Percentiles rank a stretch among this genome's conserved stretches.
phyloP scores from a whole-genome alignment of 2,329 filamentous ascomycete genomes.

The Paraconiothyrium brasiliense region DNA sequence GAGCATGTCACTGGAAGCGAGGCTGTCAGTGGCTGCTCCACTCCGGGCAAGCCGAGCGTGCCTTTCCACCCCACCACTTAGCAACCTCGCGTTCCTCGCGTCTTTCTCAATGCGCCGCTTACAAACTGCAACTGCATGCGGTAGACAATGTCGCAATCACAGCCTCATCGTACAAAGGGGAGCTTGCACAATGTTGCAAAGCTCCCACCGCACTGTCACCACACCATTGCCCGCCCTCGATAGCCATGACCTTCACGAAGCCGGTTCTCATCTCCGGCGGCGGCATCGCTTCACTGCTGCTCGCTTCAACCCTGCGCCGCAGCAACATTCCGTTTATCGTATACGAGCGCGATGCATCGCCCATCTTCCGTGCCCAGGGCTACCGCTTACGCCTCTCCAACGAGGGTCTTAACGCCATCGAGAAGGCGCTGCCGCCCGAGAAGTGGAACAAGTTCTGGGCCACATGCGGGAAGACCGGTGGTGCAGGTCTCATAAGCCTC shows the following conservation, averaged over 20 bases:
- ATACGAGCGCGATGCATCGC: slow-evolving; percentile 55
- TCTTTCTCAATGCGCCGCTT: background rate
- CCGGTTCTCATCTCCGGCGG: slow-evolving; percentile 53
- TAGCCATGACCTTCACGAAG: slow-evolving; percentile 39
- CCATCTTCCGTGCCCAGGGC: slow-evolving; percentile 69
- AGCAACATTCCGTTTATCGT: slow-evolving; percentile 45
- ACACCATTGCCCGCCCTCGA: slow-evolving; percentile 15
- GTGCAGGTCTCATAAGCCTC: slow-evolving; percentile 60
- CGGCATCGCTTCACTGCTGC: slow-evolving; percentile 43
- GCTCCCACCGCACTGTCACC: background rate
- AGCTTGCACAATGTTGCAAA: background rate
- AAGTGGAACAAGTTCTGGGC: slow-evolving; percentile 67
- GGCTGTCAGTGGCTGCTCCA: background rate
- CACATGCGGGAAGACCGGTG: slow-evolving; percentile 68
- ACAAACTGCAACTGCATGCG: background rate
- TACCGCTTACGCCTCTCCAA: slow-evolving; percentile 68
- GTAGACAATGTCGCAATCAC: background rate
- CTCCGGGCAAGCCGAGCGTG: background rate
- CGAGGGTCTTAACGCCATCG: slow-evolving; percentile 68
- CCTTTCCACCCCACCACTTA: background rate
- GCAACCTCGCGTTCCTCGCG: slow-evolving; percentile 1
- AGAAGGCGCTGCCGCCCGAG: slow-evolving; percentile 62
- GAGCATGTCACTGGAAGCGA: background rate
- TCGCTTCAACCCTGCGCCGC: slow-evolving; percentile 41
- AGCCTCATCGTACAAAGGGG: background rate